phyloP scores from a whole-genome alignment of 345 rosid genomes.

The Citrus medica region DNA sequence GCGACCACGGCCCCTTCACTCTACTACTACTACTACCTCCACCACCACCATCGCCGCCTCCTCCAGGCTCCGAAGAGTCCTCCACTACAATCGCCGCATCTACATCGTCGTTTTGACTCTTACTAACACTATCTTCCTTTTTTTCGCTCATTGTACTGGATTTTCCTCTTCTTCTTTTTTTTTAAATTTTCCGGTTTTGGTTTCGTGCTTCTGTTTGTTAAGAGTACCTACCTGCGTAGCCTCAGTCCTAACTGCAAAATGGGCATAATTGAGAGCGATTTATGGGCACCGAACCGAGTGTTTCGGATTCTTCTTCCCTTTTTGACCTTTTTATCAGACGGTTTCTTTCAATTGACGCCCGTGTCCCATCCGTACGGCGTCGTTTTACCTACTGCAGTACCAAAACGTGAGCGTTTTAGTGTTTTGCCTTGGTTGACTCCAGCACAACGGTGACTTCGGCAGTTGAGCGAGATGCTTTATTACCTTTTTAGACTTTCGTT shows the following conservation, averaged over 20 bases:
- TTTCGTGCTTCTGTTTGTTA: slow-evolving; percentile 14
- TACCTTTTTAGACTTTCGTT: slow-evolving; percentile 19
- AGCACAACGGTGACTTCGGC: slow-evolving; percentile 6
- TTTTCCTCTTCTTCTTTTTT: slow-evolving; percentile 7
- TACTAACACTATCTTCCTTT: slow-evolving; percentile 17
- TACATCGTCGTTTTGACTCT: slow-evolving; percentile 8
- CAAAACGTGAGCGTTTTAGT: background rate
- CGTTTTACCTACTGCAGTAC: background rate
- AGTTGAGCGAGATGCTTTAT: background rate
- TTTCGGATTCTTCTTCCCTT: slow-evolving; percentile 18
- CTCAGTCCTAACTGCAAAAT: slow-evolving; percentile 40
- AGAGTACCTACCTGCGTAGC: slow-evolving; percentile 36
- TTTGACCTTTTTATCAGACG: slow-evolving; percentile 21
- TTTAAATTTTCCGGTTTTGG: background rate
- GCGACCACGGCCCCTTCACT: slow-evolving; percentile 84
- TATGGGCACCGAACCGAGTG: background rate
- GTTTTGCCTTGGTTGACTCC: background rate
- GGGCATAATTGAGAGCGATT: slow-evolving; percentile 14
- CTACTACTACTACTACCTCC: slow-evolving; percentile 24
- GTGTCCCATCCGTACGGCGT: slow-evolving; percentile 23
- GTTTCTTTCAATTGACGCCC: slow-evolving; percentile 19
- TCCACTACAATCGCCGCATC: background rate
- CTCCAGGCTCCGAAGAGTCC: background rate
- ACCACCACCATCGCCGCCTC: slow-evolving; percentile 12
- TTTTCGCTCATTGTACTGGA: slow-evolving; percentile 20